Percentiles rank a stretch among this genome's conserved stretches.
phyloP scores from a whole-genome alignment of 78 protist species.

The Monosiga brevicollis region DNA sequence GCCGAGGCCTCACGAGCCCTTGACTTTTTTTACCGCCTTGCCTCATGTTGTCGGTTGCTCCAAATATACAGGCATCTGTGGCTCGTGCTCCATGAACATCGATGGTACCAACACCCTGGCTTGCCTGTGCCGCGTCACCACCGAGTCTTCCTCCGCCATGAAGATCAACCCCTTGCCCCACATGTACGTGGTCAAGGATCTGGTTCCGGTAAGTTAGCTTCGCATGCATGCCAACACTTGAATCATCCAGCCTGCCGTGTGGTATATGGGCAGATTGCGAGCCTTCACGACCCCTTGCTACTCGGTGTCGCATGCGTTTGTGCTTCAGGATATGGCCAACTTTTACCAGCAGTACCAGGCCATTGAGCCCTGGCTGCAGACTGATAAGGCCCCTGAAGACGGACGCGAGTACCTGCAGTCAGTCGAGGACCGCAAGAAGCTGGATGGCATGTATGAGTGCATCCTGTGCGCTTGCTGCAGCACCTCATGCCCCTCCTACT shows the following conservation, averaged over 20 bases:
- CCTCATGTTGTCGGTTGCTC: no score
- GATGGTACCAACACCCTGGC: slow-evolving; percentile 75
- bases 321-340: slow-evolving; percentile 66
- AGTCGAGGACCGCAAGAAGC: slow-evolving; percentile 58
- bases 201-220: slow-evolving; percentile 6
- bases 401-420: slow-evolving; percentile 29
- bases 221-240: neutral
- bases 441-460: slow-evolving; percentile 90
- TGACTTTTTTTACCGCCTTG: neutral
- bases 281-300: neutral
- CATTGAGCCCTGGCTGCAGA: slow-evolving; percentile 75
- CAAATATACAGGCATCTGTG: slow-evolving; percentile 61
- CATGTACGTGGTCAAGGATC: slow-evolving; percentile 78
- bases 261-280: neutral
- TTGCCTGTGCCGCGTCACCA: slow-evolving; percentile 43
- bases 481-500: slow-evolving; percentile 79
- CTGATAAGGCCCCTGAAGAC: slow-evolving; percentile 24
- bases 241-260: neutral
- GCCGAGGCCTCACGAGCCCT: neutral
- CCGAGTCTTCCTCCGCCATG: neutral
- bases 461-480: slow-evolving; percentile 87
- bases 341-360: slow-evolving; percentile 69
- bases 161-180: slow-evolving; percentile 82
- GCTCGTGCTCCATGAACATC: slow-evolving; percentile 89
- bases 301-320: neutral